A percentile compares a stretch with the other conserved stretches of the same genome.
Evolutionary conservation across 1,284 basidiomycete genomes (phyloP).

Genomic region (Pascua sp.): DNA sequence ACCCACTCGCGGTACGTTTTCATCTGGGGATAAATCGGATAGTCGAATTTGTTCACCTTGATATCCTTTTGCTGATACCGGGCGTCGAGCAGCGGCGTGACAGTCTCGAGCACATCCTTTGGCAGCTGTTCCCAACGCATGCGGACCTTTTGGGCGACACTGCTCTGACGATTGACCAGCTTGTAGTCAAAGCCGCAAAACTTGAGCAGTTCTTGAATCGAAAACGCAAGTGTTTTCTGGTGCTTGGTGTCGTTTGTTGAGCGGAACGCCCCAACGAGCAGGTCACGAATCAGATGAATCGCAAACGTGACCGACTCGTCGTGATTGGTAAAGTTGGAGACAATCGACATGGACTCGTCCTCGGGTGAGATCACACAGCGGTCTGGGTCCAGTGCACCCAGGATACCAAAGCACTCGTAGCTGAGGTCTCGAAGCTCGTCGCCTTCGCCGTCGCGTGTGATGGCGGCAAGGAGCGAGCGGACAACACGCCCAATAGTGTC

Average conservation of each 20-base stretch:
- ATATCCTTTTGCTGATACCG: slow-evolving; percentile 59
- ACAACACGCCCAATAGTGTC: slow-evolving; percentile 69
- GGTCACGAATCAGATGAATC: slow-evolving; percentile 76
- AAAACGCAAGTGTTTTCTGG: slow-evolving; percentile 83
- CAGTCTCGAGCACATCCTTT: slow-evolving; percentile 79
- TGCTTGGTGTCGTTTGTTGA: slow-evolving; percentile 91
- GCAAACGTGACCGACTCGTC: slow-evolving; percentile 77
- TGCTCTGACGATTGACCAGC: slow-evolving; percentile 42
- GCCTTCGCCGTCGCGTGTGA: slow-evolving; percentile 67
- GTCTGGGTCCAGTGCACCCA: slow-evolving; percentile 95
- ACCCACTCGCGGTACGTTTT: slow-evolving; percentile 94
- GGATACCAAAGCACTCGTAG: slow-evolving; percentile 87
- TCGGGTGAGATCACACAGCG: slow-evolving; percentile 57
- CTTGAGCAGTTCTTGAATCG: slow-evolving; percentile 86
- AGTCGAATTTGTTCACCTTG: slow-evolving; percentile 17
- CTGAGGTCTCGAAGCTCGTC: slow-evolving; percentile 66
- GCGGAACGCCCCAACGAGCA: slow-evolving; percentile 87
- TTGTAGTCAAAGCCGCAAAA: slow-evolving; percentile 79
- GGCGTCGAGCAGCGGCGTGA: slow-evolving; percentile 80
- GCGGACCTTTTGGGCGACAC: slow-evolving; percentile 64
- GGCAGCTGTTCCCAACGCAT: slow-evolving; percentile 71
- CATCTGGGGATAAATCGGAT: slow-evolving; percentile 72
- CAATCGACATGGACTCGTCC: slow-evolving; percentile 67
- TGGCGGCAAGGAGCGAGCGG: slow-evolving; percentile 65
- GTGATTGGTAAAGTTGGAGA: slow-evolving; percentile 77